Evolutionary conservation across 2,329 filamentous ascomycete genomes (phyloP), one percentile per base, ranked within the genome.

Genomic region (Claviceps sp.): DNA sequence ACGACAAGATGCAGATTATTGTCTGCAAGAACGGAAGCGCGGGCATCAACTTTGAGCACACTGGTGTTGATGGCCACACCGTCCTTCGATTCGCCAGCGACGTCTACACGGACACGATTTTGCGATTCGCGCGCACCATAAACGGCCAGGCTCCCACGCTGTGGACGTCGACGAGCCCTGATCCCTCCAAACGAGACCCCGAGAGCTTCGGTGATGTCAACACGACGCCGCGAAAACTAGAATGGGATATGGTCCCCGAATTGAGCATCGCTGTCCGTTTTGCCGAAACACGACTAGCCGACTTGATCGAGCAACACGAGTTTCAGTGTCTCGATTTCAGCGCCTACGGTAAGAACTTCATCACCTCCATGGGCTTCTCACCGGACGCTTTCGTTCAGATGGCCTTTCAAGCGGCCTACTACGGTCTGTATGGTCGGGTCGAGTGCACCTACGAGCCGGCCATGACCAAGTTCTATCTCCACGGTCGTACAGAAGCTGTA

Each of bases 1-100:
- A 98, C 63, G 93, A 98, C 71, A 98, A 98, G 72, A 76, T 98
- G 47, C 93, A 98, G 65, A 96, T 98, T 56, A 97, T 98, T 51
- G 93, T 98, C 49, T 97, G 93, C 76, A 95, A 95, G 72, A 98
- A 97, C 68, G 93, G 93, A 53, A 95, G 88, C 63, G 93, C 93
- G 0, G 93, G 93, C 5, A 97, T 98, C 79, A 98, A 98, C 70
- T 97, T 98, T 62, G 93, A 98, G 67, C 93, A 98, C 63, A 98
- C 93, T 0, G 93, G 93, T 58, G 91, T 98, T 5, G 93, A 98
- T 62, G 93, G 93, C 1, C 93, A 98, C 65, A 98, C 93, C 0
- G 93, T 98, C 22, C 78, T 98, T 50, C 85, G 93, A 5, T 97
- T 98, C 61, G 93, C 93, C 16, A 95, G 89, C 56, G 93, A 98